Conservation (phyloP, 768 basidiomycete species). For the Russula sp. region DNA sequence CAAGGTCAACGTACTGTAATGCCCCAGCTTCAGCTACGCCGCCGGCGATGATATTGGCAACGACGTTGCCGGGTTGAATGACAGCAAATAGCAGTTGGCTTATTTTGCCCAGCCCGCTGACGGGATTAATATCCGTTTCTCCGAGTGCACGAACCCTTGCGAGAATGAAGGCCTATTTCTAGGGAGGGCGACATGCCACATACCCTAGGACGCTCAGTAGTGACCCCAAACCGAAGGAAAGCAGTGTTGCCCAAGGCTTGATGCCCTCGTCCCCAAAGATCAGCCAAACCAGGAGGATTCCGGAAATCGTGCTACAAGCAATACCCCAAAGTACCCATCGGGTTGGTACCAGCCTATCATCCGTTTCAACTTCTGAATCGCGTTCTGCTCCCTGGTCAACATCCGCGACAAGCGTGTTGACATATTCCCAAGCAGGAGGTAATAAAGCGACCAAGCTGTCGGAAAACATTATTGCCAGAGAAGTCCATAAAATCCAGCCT, state of each 20-base stretch:
- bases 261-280: slow-evolving; percentile 91
- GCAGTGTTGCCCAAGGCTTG: slow-evolving; percentile 87
- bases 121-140: slow-evolving; percentile 91
- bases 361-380: slow-evolving; percentile 65
- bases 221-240: slow-evolving; percentile 78
- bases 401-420: slow-evolving; percentile 28
- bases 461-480: slow-evolving; percentile 91
- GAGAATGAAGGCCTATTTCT: not conserved
- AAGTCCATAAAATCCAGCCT: slow-evolving; percentile 96
- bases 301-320: slow-evolving; percentile 49
- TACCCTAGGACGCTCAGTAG: slow-evolving; percentile 87
- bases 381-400: slow-evolving; percentile 29
- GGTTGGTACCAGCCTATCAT: slow-evolving; percentile 73
- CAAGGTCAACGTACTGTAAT: slow-evolving; percentile 54
- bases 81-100: slow-evolving; percentile 92
- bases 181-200: slow-evolving; percentile 1
- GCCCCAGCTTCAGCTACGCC: slow-evolving; percentile 97
- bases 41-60: slow-evolving; percentile 97
- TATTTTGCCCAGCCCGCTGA: slow-evolving; percentile 90
- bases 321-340: slow-evolving; percentile 73
- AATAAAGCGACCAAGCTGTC: slow-evolving; percentile 83
- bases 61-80: slow-evolving; percentile 89
- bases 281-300: slow-evolving; percentile 76
- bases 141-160: slow-evolving; percentile 84
- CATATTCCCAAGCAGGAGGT: slow-evolving; percentile 58